Percentiles rank a stretch among this genome's conserved stretches.
These are phyloP conservation scores for Coprinellus micaceus DNA, from an alignment of 768 basidiomycete species.

Conservation along the genomic window DNA sequence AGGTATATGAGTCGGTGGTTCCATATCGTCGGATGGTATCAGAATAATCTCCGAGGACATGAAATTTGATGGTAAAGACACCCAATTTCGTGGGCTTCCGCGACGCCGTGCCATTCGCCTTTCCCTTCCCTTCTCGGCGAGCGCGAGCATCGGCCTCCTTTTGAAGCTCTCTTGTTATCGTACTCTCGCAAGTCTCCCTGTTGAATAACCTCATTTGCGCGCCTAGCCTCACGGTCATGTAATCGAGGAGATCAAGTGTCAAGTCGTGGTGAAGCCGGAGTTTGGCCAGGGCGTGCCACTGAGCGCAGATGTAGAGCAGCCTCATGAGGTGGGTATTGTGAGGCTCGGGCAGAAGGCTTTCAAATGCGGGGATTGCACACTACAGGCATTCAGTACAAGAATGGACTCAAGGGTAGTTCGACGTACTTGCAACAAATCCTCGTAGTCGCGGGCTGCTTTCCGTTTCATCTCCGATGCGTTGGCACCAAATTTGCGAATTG, in stretches of 20 bases:
- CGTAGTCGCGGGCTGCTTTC: slow-evolving; percentile 27
- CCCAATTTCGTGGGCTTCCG: not conserved
- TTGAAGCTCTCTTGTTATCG: not conserved
- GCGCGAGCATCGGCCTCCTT: not conserved
- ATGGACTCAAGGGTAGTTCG: not conserved
- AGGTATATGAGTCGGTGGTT: not conserved
- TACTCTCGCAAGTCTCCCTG: not conserved
- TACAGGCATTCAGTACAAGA: not conserved
- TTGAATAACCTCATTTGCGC: not conserved
- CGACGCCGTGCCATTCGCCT: not conserved
- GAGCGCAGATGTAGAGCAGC: not conserved
- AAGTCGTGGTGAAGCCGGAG: slow-evolving; percentile 8
- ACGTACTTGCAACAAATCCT: slow-evolving; percentile 31
- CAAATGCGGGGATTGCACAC: slow-evolving; percentile 12
- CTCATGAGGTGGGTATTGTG: not conserved
- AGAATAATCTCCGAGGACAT: not conserved
- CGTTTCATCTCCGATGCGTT: slow-evolving; percentile 26
- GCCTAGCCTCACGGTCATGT: not conserved
- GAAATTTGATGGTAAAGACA: not conserved
- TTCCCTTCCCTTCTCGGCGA: not conserved
- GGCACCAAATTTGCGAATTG: slow-evolving; percentile 23
- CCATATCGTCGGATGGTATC: not conserved
- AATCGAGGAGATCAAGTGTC: slow-evolving; percentile 2
- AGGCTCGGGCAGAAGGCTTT: slow-evolving; percentile 2
- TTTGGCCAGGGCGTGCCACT: slow-evolving; percentile 12